A percentile compares a stretch with the other conserved stretches of the same genome.
Conservation (phyloP, 495 filamentous ascomycete genomes). For the Trichocladium antarcticum region DNA sequence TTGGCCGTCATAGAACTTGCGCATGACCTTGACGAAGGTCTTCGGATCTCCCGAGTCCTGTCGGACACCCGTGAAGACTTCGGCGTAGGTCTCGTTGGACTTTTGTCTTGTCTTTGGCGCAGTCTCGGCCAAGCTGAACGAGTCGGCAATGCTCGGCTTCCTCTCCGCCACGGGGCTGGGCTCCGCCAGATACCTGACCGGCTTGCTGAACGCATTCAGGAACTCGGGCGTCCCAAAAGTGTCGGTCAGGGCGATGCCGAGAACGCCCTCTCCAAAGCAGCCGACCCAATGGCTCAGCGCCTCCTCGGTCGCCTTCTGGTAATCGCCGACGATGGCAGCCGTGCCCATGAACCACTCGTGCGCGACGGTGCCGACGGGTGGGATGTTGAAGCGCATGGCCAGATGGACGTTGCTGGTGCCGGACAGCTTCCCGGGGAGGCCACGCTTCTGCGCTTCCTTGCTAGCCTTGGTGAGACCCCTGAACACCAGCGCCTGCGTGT, state of each 20-base stretch:
- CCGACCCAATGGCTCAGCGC: slow-evolving; percentile 78
- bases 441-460: slow-evolving; percentile 50
- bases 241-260: slow-evolving; percentile 91
- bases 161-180: slow-evolving; percentile 5
- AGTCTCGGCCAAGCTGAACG: slow-evolving; percentile 21
- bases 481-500: slow-evolving; percentile 87
- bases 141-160: slow-evolving; percentile 25
- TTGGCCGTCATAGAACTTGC: slow-evolving; percentile 68
- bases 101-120: slow-evolving; percentile 7
- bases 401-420: slow-evolving; percentile 97
- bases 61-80: slow-evolving; percentile 76
- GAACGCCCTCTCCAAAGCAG: slow-evolving; percentile 83
- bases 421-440: slow-evolving; percentile 57
- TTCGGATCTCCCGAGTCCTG: slow-evolving; percentile 92
- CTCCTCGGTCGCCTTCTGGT: slow-evolving; percentile 68
- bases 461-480: slow-evolving; percentile 65
- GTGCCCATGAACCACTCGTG: slow-evolving; percentile 99
- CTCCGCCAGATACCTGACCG: slow-evolving; percentile 29
- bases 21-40: slow-evolving; percentile 69
- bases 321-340: slow-evolving; percentile 81
- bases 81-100: slow-evolving; percentile 56
- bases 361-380: slow-evolving; percentile 84
- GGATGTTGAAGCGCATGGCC: slow-evolving; percentile 76
- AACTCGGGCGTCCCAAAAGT: slow-evolving; percentile 93
- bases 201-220: slow-evolving; percentile 67